phyloP scores from a whole-genome alignment of 352 stramenopile species.

The Phytopythium cucurbitacearum region DNA sequence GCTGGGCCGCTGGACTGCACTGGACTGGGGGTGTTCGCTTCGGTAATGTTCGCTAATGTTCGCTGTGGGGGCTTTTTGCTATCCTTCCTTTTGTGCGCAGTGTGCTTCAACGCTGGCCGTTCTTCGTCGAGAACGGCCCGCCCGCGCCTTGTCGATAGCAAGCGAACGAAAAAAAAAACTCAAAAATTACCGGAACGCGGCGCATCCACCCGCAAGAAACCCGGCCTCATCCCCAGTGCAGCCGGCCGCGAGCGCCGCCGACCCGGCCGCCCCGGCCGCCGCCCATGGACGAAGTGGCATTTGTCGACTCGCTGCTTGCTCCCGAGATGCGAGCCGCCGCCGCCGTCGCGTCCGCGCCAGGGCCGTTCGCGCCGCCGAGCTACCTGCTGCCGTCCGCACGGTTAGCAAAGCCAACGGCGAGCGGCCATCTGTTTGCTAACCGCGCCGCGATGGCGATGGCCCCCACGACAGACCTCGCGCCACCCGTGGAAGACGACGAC shows the following conservation, averaged over 20 bases:
- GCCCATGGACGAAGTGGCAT: constrained; percentile 59
- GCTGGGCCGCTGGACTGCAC: no score
- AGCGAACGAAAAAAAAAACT: constrained; percentile 5
- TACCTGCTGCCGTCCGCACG: constrained; percentile 9
- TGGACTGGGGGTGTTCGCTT: no score
- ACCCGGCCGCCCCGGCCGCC: background rate
- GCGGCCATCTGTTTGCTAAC: constrained; percentile 2
- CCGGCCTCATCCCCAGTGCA: no score
- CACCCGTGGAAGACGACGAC: constrained; percentile 24
- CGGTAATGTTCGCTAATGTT: no score
- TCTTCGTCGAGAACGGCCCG: background rate
- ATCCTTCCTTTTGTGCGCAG: no score
- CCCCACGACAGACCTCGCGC: constrained; percentile 7
- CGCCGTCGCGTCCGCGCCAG: constrained; percentile 3
- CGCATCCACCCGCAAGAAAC: no score
- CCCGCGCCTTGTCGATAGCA: no score
- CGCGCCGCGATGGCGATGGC: constrained; percentile 6
- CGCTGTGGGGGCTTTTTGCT: no score
- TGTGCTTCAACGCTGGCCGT: background rate
- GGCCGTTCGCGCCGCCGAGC: background rate
- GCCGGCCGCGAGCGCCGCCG: background rate
- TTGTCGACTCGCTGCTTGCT: constrained; percentile 62
- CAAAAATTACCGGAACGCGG: constrained; percentile 6
- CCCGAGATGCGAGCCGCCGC: constrained; percentile 38
- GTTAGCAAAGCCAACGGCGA: constrained; percentile 9